These are phyloP conservation scores for Paecilomyces dactylethromorphus DNA, from an alignment of 2,329 filamentous ascomycete species.

Conservation along the genomic window DNA sequence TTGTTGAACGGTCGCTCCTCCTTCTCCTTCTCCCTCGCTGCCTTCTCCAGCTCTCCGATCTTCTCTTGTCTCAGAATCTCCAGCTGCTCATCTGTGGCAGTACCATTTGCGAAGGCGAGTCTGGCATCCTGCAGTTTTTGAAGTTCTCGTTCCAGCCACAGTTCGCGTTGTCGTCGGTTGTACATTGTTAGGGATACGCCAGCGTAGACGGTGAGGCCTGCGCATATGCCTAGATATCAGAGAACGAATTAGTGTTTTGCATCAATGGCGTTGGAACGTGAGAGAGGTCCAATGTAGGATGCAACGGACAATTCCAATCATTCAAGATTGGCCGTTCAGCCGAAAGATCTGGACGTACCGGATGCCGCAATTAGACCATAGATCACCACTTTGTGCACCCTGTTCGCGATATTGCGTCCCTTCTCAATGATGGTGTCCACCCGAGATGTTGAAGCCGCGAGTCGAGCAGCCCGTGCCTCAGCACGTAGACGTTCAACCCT, in stretches of 20 bases:
- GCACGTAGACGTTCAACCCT: conserved; percentile 62
- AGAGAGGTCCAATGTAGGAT: neutral
- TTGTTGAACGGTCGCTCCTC: conserved; percentile 32
- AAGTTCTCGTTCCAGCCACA: conserved; percentile 51
- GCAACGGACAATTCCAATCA: neutral
- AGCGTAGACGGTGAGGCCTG: conserved; percentile 57
- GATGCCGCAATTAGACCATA: conserved; percentile 55
- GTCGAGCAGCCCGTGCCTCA: conserved; percentile 60
- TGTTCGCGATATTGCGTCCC: conserved; percentile 53
- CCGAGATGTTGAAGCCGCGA: conserved; percentile 50
- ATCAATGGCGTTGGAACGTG: neutral
- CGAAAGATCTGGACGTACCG: conserved; percentile 40
- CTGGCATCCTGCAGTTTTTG: conserved; percentile 36
- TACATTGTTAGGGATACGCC: conserved; percentile 61
- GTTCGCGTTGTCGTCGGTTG: conserved; percentile 58
- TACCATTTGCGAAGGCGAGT: conserved; percentile 33
- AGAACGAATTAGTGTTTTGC: neutral
- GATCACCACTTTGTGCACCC: conserved; percentile 54
- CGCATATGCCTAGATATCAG: conserved; percentile 47
- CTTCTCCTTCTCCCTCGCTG: conserved; percentile 33
- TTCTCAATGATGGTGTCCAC: conserved; percentile 49
- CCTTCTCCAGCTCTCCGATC: conserved; percentile 35
- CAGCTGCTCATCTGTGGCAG: conserved; percentile 34
- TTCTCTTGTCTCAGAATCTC: conserved; percentile 40
- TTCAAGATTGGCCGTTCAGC: neutral